A percentile compares a stretch with the other conserved stretches of the same genome.
Conservation (phyloP, 306 rosid species). For the Cicer bijugum region DNA sequence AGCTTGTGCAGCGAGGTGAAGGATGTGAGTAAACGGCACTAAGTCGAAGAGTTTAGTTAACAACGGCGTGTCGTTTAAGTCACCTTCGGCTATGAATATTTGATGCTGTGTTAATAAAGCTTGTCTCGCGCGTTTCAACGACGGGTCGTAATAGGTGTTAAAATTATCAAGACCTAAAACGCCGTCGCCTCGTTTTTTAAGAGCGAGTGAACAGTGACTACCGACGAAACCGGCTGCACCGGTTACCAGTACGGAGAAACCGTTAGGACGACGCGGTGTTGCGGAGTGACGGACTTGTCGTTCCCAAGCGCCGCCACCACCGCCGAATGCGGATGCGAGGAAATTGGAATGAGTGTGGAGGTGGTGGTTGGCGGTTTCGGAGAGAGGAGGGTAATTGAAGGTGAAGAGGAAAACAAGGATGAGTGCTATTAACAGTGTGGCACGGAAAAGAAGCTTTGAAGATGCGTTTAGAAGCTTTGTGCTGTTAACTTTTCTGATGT, state of each 20-base stretch:
- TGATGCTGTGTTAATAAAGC: conserved; percentile 58
- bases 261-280: conserved; percentile 69
- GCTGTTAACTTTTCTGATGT: conserved; percentile 76
- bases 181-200: conserved; percentile 91
- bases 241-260: conserved; percentile 76
- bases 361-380: conserved; percentile 11
- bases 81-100: conserved; percentile 73
- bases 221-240: conserved; percentile 93
- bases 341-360: conserved; percentile 53
- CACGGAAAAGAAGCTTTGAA: conserved; percentile 86
- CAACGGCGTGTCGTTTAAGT: conserved; percentile 74
- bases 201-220: conserved; percentile 71
- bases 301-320: conserved; percentile 69
- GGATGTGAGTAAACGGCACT: conserved; percentile 80
- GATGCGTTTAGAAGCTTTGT: conserved; percentile 86
- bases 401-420: conserved; percentile 76
- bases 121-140: conserved; percentile 74
- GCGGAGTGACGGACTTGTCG: conserved; percentile 79
- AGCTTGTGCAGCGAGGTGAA: conserved; percentile 90
- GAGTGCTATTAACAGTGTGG: conserved; percentile 71
- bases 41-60: conserved; percentile 79
- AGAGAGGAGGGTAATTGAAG: conserved; percentile 75
- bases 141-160: conserved; percentile 85
- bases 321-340: conserved; percentile 74
- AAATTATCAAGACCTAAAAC: conserved; percentile 85